These are phyloP conservation scores for Xylaria arbuscula DNA, from an alignment of 2,329 filamentous ascomycete species.

Conservation along the genomic window DNA sequence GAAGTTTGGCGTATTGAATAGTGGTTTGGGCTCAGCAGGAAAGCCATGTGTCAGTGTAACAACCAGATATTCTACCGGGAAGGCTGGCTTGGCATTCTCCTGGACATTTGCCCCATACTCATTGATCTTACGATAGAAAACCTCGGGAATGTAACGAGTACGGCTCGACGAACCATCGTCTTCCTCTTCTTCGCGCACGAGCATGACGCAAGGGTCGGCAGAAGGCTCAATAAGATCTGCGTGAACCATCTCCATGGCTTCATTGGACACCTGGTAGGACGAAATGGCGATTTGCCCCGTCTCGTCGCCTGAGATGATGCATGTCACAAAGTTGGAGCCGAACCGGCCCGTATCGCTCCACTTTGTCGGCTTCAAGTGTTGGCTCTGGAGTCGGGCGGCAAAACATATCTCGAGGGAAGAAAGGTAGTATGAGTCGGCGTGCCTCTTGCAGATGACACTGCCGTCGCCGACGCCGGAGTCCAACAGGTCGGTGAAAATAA, in stretches of 20 bases:
- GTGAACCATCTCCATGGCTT: constrained; percentile 95
- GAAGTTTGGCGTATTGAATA: constrained; percentile 80
- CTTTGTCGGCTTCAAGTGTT: constrained; percentile 89
- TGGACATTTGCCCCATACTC: constrained; percentile 97
- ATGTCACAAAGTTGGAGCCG: constrained; percentile 97
- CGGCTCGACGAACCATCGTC: constrained; percentile 75
- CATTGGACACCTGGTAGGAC: constrained; percentile 94
- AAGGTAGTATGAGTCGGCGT: constrained; percentile 93
- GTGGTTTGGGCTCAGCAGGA: constrained; percentile 79
- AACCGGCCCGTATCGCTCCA: constrained; percentile 97
- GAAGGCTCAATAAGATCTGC: constrained; percentile 96
- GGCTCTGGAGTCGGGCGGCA: constrained; percentile 86
- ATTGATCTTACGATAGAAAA: constrained; percentile 95
- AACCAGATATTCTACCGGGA: constrained; percentile 95
- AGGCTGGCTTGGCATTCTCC: constrained; percentile 95
- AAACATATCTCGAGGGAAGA: constrained; percentile 93
- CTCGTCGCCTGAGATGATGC: constrained; percentile 92
- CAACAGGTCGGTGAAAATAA: constrained; percentile 93
- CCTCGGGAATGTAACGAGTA: constrained; percentile 92
- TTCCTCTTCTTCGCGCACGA: constrained; percentile 92
- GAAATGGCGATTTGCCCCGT: constrained; percentile 88
- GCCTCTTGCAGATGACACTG: constrained; percentile 91
- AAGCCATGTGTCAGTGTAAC: constrained; percentile 97
- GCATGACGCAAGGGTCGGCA: constrained; percentile 91
- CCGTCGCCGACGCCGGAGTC: constrained; percentile 85